Percentiles rank a stretch among this genome's conserved stretches.
Evolutionary conservation across 2,329 filamentous ascomycete genomes (phyloP).

Genomic region (Leptodontidium sp.): DNA sequence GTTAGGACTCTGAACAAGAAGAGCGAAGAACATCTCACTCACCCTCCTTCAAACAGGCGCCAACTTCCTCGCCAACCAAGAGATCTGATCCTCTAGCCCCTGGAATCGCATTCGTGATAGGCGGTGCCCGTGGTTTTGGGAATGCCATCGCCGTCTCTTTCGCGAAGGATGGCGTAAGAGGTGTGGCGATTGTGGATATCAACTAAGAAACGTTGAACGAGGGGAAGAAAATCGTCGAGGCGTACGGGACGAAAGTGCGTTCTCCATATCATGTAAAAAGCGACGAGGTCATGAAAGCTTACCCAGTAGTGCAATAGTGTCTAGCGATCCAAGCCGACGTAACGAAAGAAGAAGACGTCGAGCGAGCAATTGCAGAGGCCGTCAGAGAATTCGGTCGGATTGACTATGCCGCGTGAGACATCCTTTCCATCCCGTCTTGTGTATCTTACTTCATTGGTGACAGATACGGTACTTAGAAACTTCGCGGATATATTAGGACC

Average conservation of each 20-base stretch:
- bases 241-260: slow-evolving; percentile 27
- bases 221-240: slow-evolving; percentile 30
- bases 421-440: not conserved
- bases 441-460: not conserved
- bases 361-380: slow-evolving; percentile 27
- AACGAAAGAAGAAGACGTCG: slow-evolving; percentile 30
- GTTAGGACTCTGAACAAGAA: too few relatives aligned
- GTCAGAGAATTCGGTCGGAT: slow-evolving; percentile 30
- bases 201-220: slow-evolving; percentile 24
- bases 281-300: not conserved
- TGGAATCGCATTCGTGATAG: slow-evolving; percentile 30
- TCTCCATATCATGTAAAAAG: not conserved
- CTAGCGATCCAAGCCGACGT: slow-evolving; percentile 31
- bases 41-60: not conserved
- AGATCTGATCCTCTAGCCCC: slow-evolving; percentile 30
- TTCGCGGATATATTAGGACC: slow-evolving; percentile 28
- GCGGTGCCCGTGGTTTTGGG: slow-evolving; percentile 31
- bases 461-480: slow-evolving; percentile 18
- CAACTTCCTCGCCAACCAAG: not conserved
- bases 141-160: slow-evolving; percentile 32
- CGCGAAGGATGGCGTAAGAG: slow-evolving; percentile 25
- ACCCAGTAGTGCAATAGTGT: slow-evolving; percentile 10
- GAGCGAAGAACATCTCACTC: not conserved
- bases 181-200: slow-evolving; percentile 30
- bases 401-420: slow-evolving; percentile 31